Conservation (phyloP, 2,329 filamentous ascomycete species). For the Botryotinia globosa region DNA sequence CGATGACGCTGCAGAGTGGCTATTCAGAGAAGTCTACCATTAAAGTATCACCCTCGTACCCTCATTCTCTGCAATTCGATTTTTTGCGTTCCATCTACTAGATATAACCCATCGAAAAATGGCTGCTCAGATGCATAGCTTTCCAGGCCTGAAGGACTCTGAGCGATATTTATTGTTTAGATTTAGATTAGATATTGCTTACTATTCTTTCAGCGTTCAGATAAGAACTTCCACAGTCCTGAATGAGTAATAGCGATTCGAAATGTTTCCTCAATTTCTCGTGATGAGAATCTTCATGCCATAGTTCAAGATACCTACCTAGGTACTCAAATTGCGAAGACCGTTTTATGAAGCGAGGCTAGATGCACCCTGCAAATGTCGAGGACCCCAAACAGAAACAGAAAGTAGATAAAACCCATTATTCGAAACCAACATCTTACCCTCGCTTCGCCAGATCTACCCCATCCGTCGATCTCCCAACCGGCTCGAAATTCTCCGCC, state of each 20-base stretch:
- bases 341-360: not conserved
- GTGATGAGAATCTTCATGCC: not conserved
- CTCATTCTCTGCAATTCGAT: too few species aligned
- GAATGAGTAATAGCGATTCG: not conserved
- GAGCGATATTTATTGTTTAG: not conserved
- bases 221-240: not conserved
- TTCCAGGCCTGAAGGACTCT: not conserved
- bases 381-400: not conserved
- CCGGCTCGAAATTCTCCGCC: not conserved
- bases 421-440: not conserved
- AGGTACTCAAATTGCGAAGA: not conserved
- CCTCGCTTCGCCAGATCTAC: not conserved
- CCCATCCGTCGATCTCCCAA: not conserved
- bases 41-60: not conserved
- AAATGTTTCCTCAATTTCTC: not conserved
- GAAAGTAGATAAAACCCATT: not conserved
- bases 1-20: slow-evolving; percentile 17
- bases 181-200: not conserved
- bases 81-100: not conserved
- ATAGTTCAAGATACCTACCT: not conserved
- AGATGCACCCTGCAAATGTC: not conserved
- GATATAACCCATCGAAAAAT: not conserved
- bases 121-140: not conserved
- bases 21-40: slow-evolving; percentile 17
- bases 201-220: not conserved